phyloP scores from a whole-genome alignment of 768 basidiomycete genomes.

The Inosperma sp. region DNA sequence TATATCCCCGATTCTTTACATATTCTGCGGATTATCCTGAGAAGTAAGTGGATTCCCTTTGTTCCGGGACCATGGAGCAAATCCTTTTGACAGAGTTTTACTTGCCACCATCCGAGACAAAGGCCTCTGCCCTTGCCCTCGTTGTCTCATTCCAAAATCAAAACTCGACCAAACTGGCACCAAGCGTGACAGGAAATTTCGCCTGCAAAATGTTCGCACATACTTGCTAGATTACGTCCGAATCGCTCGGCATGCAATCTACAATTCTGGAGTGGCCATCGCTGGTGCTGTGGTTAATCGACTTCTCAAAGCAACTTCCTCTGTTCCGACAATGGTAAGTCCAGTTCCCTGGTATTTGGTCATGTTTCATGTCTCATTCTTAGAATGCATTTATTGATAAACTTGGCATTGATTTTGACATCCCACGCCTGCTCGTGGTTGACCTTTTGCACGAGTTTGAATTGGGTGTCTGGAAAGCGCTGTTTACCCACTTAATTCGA shows the following conservation, averaged over 20 bases:
- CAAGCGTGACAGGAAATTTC: constrained; percentile 15
- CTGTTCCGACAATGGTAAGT: constrained; percentile 19
- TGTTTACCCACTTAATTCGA: no score
- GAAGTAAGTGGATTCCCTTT: constrained; percentile 26
- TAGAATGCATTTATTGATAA: constrained; percentile 12
- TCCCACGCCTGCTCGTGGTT: constrained; percentile 26
- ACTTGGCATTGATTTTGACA: constrained; percentile 20
- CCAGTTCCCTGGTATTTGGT: no score
- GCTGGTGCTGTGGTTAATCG: constrained; percentile 10
- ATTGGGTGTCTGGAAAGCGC: no score
- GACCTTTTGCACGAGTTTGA: no score
- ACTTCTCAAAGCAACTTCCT: constrained; percentile 13
- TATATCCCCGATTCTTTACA: no score
- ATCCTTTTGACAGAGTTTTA: constrained; percentile 1
- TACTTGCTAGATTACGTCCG: neutral
- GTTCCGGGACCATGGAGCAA: constrained; percentile 25
- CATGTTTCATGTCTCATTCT: constrained; percentile 21
- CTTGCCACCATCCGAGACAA: constrained; percentile 24
- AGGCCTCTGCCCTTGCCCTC: constrained; percentile 33
- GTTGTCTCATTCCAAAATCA: constrained; percentile 25
- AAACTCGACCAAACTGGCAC: constrained; percentile 27
- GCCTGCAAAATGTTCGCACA: constrained; percentile 5
- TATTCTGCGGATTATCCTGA: no score
- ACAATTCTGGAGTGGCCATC: constrained; percentile 1
- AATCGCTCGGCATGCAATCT: constrained; percentile 2